Evolutionary conservation across 768 basidiomycete species (phyloP), one percentile per base, ranked within the genome.

Genomic region (Mycena floridula): DNA sequence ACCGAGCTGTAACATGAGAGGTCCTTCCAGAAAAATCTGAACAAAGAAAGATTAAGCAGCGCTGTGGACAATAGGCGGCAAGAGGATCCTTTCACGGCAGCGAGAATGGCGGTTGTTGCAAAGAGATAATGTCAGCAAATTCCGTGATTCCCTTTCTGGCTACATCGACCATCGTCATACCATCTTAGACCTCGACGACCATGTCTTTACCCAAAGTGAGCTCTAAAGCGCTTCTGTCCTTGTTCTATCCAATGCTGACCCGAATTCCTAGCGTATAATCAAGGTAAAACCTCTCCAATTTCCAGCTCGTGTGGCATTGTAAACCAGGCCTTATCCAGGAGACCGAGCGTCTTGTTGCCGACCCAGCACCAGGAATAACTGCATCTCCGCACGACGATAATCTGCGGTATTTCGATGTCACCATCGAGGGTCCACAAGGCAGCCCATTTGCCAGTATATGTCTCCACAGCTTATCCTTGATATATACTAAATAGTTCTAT

Each of bases 291-390:
- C 39, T 32, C 37, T 25, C 40, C 44, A 43, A 40, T 45, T 46
- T 51, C 46, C 44, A 38, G 43, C 32, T 45, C 22, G 25, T 37
- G 37, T 25, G 15, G 41, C 26, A 16, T 40, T 21, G 22, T 42
- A 26, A 41, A 28, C 39, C 25, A 42, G 44, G 26, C 46, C 46
- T 37, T 47, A 8, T 37, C 40, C 55, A 98, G 95, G 96, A 98
- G 77, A 99, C 96, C 25, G 94, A 98, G 64, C 80, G 96, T 25
- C 85, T 99, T 13, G 84, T 95, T 37, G 84, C 90, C 35, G 96
- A 99, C 69, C 93, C 95, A 16, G 94, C 94, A 2, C 96, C 96
- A 18, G 96, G 96, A 42, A 98, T 99, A 47, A 80, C 89, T n/a
- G 96, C 96, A 16, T 65, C 73, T 5, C 94, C 96, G 2, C 96